phyloP scores from a whole-genome alignment of 331 rosid species.

The Pyracantha coccinea region DNA sequence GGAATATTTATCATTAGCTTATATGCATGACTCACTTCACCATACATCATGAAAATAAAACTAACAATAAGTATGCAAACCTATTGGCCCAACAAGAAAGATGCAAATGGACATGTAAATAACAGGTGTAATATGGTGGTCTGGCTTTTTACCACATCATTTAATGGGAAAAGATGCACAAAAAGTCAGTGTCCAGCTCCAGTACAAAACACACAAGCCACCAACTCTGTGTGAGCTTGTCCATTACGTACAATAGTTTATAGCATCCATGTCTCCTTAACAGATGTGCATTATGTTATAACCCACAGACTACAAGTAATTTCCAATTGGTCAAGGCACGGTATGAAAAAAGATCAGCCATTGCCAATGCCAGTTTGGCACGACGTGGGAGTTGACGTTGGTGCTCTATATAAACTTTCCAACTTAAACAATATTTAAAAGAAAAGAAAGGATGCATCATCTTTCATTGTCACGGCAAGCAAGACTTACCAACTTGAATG shows the following conservation, averaged over 20 bases:
- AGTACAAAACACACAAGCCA: neutral
- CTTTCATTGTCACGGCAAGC: neutral
- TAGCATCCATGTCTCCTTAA: neutral
- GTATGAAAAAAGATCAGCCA: neutral
- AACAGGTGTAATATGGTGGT: neutral
- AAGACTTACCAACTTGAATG: constrained; percentile 55
- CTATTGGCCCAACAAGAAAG: neutral
- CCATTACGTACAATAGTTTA: neutral
- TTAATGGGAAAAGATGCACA: neutral
- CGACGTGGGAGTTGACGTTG: neutral
- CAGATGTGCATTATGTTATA: neutral
- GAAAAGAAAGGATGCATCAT: neutral
- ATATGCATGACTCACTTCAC: neutral
- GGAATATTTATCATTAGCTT: neutral
- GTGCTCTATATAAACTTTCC: neutral
- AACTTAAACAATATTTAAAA: neutral
- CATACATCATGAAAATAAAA: neutral
- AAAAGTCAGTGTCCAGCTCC: neutral
- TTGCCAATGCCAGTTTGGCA: neutral
- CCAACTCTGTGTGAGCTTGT: neutral
- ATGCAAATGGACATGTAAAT: neutral
- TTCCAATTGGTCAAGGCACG: neutral
- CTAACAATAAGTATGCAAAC: neutral
- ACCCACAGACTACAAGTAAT: neutral
- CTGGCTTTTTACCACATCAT: neutral